Percentiles rank a stretch among this genome's conserved stretches.
These are phyloP conservation scores for Tricholoma furcatifolium DNA, from an alignment of 768 basidiomycete species.

Conservation along the genomic window DNA sequence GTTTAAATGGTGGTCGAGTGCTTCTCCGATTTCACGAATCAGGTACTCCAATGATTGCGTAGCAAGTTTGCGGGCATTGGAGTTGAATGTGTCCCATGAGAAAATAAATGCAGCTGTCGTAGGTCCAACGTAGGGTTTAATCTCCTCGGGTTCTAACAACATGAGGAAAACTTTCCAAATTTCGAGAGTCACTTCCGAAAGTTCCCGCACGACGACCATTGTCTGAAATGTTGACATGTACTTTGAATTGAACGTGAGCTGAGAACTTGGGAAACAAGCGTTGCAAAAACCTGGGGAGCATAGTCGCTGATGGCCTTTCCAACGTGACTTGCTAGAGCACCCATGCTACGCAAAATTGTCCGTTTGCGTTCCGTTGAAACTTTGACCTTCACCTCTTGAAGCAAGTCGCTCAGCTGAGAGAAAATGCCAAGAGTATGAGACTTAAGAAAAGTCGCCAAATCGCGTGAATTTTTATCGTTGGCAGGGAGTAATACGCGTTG, in stretches of 20 bases:
- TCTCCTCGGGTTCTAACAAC: slow-evolving; percentile 62
- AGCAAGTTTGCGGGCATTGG: slow-evolving; percentile 51
- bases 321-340: slow-evolving; percentile 65
- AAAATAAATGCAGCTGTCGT: slow-evolving; percentile 84
- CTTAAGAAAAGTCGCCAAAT: slow-evolving; percentile 64
- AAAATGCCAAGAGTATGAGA: slow-evolving; percentile 83
- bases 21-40: slow-evolving; percentile 57
- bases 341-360: slow-evolving; percentile 78
- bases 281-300: slow-evolving; percentile 75
- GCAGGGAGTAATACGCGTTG: slow-evolving; percentile 42
- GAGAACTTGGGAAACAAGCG: background rate
- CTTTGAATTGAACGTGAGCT: slow-evolving; percentile 37
- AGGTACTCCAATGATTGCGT: slow-evolving; percentile 65
- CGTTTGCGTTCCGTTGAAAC: slow-evolving; percentile 66
- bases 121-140: slow-evolving; percentile 82
- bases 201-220: slow-evolving; percentile 69
- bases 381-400: slow-evolving; percentile 83
- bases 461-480: slow-evolving; percentile 25
- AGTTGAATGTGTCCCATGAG: slow-evolving; percentile 68
- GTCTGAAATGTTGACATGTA: slow-evolving; percentile 96
- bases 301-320: slow-evolving; percentile 72
- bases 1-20: slow-evolving; percentile 56
- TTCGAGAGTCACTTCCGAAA: slow-evolving; percentile 75
- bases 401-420: slow-evolving; percentile 77
- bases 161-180: slow-evolving; percentile 80